Conservation (phyloP, 257 asterid genomes). For the Lavandula angustifolia region DNA sequence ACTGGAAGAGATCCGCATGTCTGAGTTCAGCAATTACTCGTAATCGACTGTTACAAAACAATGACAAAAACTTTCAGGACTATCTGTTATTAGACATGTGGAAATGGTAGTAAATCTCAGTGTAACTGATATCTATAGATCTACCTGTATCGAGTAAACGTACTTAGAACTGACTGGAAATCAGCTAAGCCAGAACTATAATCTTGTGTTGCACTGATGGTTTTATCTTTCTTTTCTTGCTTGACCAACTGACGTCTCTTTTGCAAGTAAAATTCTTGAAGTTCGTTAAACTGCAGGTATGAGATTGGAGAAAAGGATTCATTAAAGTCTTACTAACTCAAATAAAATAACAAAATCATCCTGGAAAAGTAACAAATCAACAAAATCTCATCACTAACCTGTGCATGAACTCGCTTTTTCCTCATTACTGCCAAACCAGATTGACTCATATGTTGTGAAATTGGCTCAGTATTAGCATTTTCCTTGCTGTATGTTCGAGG, state of each 20-base stretch:
- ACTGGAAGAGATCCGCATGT: constrained; percentile 78
- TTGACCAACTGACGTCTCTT: constrained; percentile 58
- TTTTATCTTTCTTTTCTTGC: constrained; percentile 45
- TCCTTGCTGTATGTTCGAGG: constrained; percentile 53
- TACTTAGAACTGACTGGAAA: constrained; percentile 78
- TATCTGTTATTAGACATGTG: constrained; percentile 30
- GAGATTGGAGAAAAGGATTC: constrained; percentile 17
- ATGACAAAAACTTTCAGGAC: constrained; percentile 18
- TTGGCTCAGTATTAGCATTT: constrained; percentile 48
- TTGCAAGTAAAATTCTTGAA: constrained; percentile 84
- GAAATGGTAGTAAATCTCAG: constrained; percentile 25
- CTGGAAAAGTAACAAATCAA: not conserved
- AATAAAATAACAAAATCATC: constrained; percentile 11
- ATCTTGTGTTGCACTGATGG: constrained; percentile 57
- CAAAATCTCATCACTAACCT: constrained; percentile 48
- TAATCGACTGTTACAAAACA: constrained; percentile 62
- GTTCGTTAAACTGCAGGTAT: constrained; percentile 69
- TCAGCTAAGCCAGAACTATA: constrained; percentile 71
- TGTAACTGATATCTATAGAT: constrained; percentile 15
- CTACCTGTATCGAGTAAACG: constrained; percentile 83
- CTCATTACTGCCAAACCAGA: constrained; percentile 63
- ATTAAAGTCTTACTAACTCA: not conserved
- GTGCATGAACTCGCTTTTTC: constrained; percentile 76
- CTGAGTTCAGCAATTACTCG: constrained; percentile 83
- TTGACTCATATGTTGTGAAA: constrained; percentile 62